Conservation (phyloP, 805 yeast species). For the Teunomyces aglyptinius region DNA sequence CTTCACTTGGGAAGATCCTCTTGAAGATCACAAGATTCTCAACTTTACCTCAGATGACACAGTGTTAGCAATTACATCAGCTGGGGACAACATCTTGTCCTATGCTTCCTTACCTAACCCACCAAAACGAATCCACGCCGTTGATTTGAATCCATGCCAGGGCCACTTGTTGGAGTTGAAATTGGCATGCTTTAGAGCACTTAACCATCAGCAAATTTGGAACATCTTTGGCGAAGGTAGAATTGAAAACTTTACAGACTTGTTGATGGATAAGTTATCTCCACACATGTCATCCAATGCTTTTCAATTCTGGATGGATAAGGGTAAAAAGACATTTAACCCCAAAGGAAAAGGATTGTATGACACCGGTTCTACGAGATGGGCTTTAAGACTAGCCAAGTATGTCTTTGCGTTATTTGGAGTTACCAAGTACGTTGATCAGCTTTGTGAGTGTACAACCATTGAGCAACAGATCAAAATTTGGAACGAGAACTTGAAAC, state of each 20-base stretch:
- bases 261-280: slow-evolving; percentile 53
- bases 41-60: slow-evolving; percentile 63
- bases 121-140: slow-evolving; percentile 79
- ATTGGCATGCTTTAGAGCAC: slow-evolving; percentile 60
- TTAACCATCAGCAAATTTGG: slow-evolving; percentile 65
- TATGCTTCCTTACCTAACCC: slow-evolving; percentile 71
- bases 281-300: slow-evolving; percentile 78
- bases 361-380: slow-evolving; percentile 81
- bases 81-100: slow-evolving; percentile 77
- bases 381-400: slow-evolving; percentile 75
- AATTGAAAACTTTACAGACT: slow-evolving; percentile 44
- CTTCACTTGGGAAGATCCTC: slow-evolving; percentile 89
- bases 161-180: slow-evolving; percentile 78
- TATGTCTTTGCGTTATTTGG: slow-evolving; percentile 60
- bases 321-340: slow-evolving; percentile 58
- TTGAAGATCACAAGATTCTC: slow-evolving; percentile 70
- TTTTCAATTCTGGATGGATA: slow-evolving; percentile 74
- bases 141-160: slow-evolving; percentile 80
- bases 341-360: slow-evolving; percentile 55
- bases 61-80: slow-evolving; percentile 80
- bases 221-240: slow-evolving; percentile 73
- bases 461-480: slow-evolving; percentile 61
- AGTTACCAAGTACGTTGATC: slow-evolving; percentile 47
- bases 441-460: slow-evolving; percentile 55
- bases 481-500: slow-evolving; percentile 64